These are phyloP conservation scores for Ampelocalamus luodianensis DNA, from an alignment of 176 grass and related monocot genomes.

Conservation along the genomic window DNA sequence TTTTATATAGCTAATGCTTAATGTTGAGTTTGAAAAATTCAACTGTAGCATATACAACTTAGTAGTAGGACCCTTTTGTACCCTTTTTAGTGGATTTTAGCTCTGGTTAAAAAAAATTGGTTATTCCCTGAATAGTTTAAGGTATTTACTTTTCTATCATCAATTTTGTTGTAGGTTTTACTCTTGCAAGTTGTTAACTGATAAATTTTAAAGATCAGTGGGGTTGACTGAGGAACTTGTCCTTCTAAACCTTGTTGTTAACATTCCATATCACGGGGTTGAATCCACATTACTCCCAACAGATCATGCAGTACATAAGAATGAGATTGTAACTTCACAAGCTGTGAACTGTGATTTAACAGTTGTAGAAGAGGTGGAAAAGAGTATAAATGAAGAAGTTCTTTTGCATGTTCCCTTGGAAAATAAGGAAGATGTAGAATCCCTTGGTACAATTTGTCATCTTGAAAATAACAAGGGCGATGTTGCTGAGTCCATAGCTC, in stretches of 20 bases:
- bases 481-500: slow-evolving; percentile 25
- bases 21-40: no score
- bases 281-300: neutral
- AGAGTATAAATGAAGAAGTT: slow-evolving; percentile 15
- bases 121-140: neutral
- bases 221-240: neutral
- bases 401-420: slow-evolving; percentile 32
- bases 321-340: slow-evolving; percentile 11
- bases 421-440: slow-evolving; percentile 30
- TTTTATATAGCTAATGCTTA: no score
- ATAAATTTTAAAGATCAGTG: neutral
- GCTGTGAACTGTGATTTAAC: slow-evolving; percentile 18
- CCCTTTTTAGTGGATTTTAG: neutral
- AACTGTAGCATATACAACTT: neutral
- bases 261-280: slow-evolving; percentile 28
- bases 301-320: neutral
- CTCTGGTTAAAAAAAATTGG: neutral
- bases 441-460: slow-evolving; percentile 11
- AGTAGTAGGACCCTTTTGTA: neutral
- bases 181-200: neutral
- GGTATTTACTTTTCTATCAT: slow-evolving; percentile 16
- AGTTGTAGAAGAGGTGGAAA: slow-evolving; percentile 18
- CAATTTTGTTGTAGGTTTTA: slow-evolving; percentile 27
- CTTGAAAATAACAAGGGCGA: slow-evolving; percentile 4
- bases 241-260: neutral